Base-by-base conservation (phyloP, 225 moss, liverwort and hornwort genomes). In the Antitrichia curtipendula region DNA sequence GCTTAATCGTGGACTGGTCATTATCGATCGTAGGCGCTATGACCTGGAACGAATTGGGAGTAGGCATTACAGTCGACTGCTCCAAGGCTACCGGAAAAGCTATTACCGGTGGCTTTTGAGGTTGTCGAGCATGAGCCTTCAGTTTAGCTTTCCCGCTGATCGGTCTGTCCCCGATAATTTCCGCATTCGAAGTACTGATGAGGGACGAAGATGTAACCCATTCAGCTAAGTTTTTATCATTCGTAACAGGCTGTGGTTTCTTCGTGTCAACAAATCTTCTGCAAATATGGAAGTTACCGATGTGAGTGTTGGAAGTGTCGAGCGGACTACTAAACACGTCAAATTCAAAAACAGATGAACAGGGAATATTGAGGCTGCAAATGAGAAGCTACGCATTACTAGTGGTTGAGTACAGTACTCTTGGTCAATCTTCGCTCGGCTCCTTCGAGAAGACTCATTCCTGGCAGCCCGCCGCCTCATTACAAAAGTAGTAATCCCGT, bases 381-480 rank as follows among this genome's bases (percentile, higher is more conserved):
- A 43, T 50, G 61, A 88, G 60, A 70, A 64, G 31, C 22, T 43
- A 45, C 61, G 31, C 45, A 22, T 29, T 21, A 61, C 32, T 40
- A 23, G 13, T 9, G 52, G 34, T 36, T 34, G 18, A 28, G 28
- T 59, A 1, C 25, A 85, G 47, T 53, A 95, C 96, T 88, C 80
- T 86, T 84, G 86, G 32, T 92, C 91, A 49, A 78, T 34, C 61
- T 82, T 83, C n/a, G 87, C 69, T 64, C 34, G 72, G 54, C 66
- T 68, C 72, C 86, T 94, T 58, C 90, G 93, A 84, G 91, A 89
- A 59, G 88, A 34, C 74, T 93, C 90, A 63, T 82, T 88, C 28
- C 57, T 94, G 9, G 72, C 86, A n/a, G 47, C 85, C 70, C 82
- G 90, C 89, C 82, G 94, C 23, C 85, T 91, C 64, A 71, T 60